Percentiles rank a stretch among this genome's conserved stretches.
Conservation (phyloP, 352 stramenopile species). For the Phytophthora pluvialis region DNA sequence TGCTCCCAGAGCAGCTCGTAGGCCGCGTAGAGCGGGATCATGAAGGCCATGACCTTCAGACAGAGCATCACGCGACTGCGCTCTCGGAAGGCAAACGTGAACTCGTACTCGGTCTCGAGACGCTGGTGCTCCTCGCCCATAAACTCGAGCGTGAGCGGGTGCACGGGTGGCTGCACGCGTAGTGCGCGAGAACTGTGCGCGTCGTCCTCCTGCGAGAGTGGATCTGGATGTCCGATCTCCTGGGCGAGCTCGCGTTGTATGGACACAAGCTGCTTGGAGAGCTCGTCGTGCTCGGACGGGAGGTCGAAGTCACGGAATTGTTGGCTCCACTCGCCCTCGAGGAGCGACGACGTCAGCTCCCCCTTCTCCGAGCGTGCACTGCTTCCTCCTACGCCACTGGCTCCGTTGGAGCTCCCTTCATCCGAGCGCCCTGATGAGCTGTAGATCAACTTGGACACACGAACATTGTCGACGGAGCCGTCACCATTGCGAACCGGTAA, state of each 20-base stretch:
- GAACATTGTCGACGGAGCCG: constrained; percentile 17
- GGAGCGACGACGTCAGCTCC: constrained; percentile 53
- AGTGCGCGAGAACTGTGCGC: constrained; percentile 64
- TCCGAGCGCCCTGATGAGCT: constrained; percentile 44
- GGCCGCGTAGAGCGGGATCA: constrained; percentile 74
- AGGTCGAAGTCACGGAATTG: constrained; percentile 85
- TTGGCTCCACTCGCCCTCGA: constrained; percentile 81
- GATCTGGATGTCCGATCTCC: constrained; percentile 75
- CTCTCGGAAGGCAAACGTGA: constrained; percentile 77
- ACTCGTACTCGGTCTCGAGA: constrained; percentile 77
- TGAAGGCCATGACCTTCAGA: constrained; percentile 72
- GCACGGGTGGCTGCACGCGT: constrained; percentile 70
- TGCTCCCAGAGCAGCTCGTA: constrained; percentile 76
- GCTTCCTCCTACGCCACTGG: constrained; percentile 1
- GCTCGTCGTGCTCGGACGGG: constrained; percentile 76
- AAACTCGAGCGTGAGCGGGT: constrained; percentile 83
- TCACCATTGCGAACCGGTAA: constrained; percentile 23
- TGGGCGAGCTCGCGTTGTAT: constrained; percentile 75
- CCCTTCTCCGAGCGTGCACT: constrained; percentile 34
- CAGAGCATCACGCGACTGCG: constrained; percentile 68
- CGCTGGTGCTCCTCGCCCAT: constrained; percentile 86
- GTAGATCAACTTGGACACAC: constrained; percentile 28
- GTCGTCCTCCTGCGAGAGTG: constrained; percentile 71
- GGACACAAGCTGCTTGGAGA: constrained; percentile 76
- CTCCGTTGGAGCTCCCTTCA: constrained; percentile 35